Evolutionary conservation across 2,329 filamentous ascomycete genomes (phyloP), one percentile per base, ranked within the genome.

Genomic region (Fusarium luffae): DNA sequence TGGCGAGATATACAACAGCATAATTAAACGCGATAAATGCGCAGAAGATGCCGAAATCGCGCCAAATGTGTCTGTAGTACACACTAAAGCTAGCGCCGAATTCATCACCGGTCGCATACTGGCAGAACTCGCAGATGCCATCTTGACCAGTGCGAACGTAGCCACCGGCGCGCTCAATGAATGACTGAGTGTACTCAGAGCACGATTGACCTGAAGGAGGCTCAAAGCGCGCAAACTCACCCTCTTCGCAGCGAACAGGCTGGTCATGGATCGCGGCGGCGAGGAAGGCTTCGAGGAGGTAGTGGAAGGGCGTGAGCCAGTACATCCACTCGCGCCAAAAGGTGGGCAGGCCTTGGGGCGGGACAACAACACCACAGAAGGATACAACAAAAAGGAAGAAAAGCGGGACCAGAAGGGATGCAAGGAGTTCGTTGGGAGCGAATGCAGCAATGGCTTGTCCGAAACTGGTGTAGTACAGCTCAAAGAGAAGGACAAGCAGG

Each of bases 281-380:
- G 2, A 93, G 80, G 54, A 91, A 84, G 0, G 84, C 89, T 72
- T 90, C 88, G 4, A 93, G 79, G 1, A 92, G 82, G 70, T 92
- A 92, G 65, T 87, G 85, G 77, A 91, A 91, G 0, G 90, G 90
- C 0, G 89, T 89, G 23, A 92, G 81, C 78, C 86, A 88, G 77
- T 92, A 92, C 86, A 90, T 88, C 85, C 85, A 88, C 10, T 78
- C 79, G 16, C 83, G 82, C 90, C 90, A 92, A 76, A 92, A 92
- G 3, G 81, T 77, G 0, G 88, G 87, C 1, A 93, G 78, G 5
- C 83, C 83, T 3, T 68, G 74, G 18, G 87, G 88, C 0, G 90
- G 89, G 1, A 92, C 89, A 12, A 92, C 85, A 8, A 92, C 88
- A 60, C 90, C 90, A 76, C 90, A 92, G 82, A 93, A 93, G 11